A percentile compares a stretch with the other conserved stretches of the same genome.
phyloP scores from a whole-genome alignment of 495 filamentous ascomycete species.

The Daldinia decipiens region DNA sequence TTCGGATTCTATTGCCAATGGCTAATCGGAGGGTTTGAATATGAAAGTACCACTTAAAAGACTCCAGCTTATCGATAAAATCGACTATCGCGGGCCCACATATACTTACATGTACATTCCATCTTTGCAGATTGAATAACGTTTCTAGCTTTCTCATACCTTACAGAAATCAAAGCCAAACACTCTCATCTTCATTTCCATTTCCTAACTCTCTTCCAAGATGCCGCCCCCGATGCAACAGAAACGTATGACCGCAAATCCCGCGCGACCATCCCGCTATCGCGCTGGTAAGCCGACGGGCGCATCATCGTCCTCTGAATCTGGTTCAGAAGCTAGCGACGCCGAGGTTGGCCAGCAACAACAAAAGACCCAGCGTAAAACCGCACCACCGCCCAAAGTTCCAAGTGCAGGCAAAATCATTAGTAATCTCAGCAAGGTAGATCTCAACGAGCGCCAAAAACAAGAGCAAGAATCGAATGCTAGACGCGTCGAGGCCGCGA shows the following conservation, averaged over 20 bases:
- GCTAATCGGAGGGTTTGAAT: not conserved
- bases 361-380: slow-evolving; percentile 49
- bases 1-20: not conserved
- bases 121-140: slow-evolving; percentile 3
- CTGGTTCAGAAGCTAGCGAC: slow-evolving; percentile 67
- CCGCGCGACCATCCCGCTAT: slow-evolving; percentile 81
- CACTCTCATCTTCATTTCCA: slow-evolving; percentile 1
- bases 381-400: slow-evolving; percentile 66
- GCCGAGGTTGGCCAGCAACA: slow-evolving; percentile 55
- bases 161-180: not conserved
- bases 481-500: slow-evolving; percentile 55
- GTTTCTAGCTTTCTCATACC: not conserved
- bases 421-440: slow-evolving; percentile 71
- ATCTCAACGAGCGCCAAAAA: slow-evolving; percentile 65
- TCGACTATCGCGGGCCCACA: not conserved
- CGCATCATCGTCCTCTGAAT: slow-evolving; percentile 71
- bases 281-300: slow-evolving; percentile 84
- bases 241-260: slow-evolving; percentile 96
- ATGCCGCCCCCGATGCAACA: slow-evolving; percentile 71
- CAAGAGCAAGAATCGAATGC: slow-evolving; percentile 51
- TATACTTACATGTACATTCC: not conserved
- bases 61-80: not conserved
- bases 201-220: not conserved
- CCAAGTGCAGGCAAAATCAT: slow-evolving; percentile 67
- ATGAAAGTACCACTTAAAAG: slow-evolving; percentile 1